Percentiles rank a stretch among this genome's conserved stretches.
Conservation (phyloP, 305 asterid genomes). For the Andrographis paniculata region DNA sequence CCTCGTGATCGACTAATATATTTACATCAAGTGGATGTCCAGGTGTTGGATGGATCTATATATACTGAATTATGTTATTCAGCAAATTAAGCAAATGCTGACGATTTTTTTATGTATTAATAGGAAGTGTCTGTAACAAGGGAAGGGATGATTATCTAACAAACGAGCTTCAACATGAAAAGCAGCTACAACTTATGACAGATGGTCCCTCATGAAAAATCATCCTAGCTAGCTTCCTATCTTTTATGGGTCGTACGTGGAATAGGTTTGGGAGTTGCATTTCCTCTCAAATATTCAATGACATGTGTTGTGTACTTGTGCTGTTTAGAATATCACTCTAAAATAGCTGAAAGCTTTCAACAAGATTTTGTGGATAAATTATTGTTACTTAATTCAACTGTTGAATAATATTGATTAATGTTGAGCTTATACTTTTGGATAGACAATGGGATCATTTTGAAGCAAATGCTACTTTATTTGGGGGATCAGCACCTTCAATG, state of each 20-base stretch:
- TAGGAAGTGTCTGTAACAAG: slow-evolving; percentile 72
- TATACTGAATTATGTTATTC: slow-evolving; percentile 83
- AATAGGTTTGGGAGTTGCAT: slow-evolving; percentile 47
- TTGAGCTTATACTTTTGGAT: slow-evolving; percentile 13
- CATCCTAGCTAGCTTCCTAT: slow-evolving; percentile 57
- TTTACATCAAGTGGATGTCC: slow-evolving; percentile 85
- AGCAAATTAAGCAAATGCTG: slow-evolving; percentile 65
- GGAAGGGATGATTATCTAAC: slow-evolving; percentile 53
- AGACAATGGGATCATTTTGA: slow-evolving; percentile 99
- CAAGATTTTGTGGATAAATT: neutral
- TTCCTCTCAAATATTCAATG: neutral
- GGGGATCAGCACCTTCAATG: slow-evolving; percentile 90
- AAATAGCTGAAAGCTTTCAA: neutral
- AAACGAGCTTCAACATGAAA: slow-evolving; percentile 55
- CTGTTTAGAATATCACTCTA: neutral
- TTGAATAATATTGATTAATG: slow-evolving; percentile 1
- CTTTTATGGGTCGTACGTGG: slow-evolving; percentile 80
- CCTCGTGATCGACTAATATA: slow-evolving; percentile 65
- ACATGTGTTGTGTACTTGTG: neutral
- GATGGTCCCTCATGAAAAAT: slow-evolving; percentile 91
- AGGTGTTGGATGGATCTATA: slow-evolving; percentile 75
- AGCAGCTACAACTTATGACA: slow-evolving; percentile 72
- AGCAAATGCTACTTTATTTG: slow-evolving; percentile 80
- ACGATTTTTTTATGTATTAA: slow-evolving; percentile 61
- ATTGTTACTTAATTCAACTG: neutral